Evolutionary conservation across 116 monocot species (phyloP).

Genomic region (Posidonia oceanica): DNA sequence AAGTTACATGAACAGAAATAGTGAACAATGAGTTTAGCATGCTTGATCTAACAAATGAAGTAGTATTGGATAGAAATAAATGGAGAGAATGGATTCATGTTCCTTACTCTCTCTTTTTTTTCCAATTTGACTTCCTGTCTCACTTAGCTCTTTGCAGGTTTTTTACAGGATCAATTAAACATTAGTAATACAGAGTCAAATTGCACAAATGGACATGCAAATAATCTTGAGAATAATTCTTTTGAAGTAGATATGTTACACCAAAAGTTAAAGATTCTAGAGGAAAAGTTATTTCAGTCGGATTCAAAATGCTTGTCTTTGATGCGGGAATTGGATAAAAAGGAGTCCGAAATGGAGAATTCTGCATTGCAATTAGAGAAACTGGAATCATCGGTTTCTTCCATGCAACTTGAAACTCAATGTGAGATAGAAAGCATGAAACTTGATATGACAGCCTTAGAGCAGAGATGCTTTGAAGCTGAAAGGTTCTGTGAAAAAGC

Average conservation of each 20-base stretch:
- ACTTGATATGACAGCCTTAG: constrained; percentile 49
- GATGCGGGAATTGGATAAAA: constrained; percentile 31
- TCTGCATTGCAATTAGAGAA: constrained; percentile 34
- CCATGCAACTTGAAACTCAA: constrained; percentile 45
- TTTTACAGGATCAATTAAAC: constrained; percentile 71
- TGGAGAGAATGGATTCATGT: too few relatives aligned
- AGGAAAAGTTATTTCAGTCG: constrained; percentile 28
- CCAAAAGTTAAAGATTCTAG: constrained; percentile 24
- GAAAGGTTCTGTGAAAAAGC: constrained; percentile 35
- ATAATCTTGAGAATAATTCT: constrained; percentile 56
- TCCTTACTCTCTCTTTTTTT: background rate
- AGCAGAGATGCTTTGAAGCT: constrained; percentile 54
- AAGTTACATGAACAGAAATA: too few relatives aligned
- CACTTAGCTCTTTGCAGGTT: constrained; percentile 23
- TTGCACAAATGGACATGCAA: constrained; percentile 41
- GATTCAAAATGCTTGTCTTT: constrained; percentile 34
- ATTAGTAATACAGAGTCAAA: constrained; percentile 36
- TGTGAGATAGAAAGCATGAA: constrained; percentile 85
- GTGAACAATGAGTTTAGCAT: too few relatives aligned
- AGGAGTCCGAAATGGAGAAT: constrained; percentile 45
- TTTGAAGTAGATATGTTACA: constrained; percentile 23
- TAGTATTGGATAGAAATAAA: too few relatives aligned
- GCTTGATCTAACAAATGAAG: too few relatives aligned
- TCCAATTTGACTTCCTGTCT: background rate
- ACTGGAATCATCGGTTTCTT: constrained; percentile 41